A percentile compares a stretch with the other conserved stretches of the same genome.
These are phyloP conservation scores for Loxodes magnus DNA, from an alignment of 73 alveolate genomes.

Conservation along the genomic window DNA sequence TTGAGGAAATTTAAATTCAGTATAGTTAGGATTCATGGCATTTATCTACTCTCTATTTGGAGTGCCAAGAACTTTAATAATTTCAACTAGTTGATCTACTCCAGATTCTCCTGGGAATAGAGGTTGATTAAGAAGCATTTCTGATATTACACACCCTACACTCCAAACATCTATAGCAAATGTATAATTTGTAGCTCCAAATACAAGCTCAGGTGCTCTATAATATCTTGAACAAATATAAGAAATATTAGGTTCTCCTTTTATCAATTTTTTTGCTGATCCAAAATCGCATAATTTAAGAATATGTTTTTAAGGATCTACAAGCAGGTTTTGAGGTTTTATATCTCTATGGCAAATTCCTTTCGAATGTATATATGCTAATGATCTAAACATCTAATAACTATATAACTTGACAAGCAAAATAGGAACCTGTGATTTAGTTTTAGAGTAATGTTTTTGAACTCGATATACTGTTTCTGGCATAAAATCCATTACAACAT, in stretches of 20 bases:
- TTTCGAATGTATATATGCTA: slow-evolving; percentile 75
- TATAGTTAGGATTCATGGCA: slow-evolving; percentile 78
- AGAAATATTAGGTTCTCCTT: slow-evolving; percentile 91
- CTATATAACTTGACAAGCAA: slow-evolving; percentile 83
- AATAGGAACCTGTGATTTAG: slow-evolving; percentile 72
- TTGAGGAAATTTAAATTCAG: slow-evolving; percentile 74
- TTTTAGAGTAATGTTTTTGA: slow-evolving; percentile 70
- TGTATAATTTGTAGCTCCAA: slow-evolving; percentile 85
- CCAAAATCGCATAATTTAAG: slow-evolving; percentile 88
- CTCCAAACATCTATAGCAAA: slow-evolving; percentile 73
- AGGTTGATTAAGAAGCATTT: slow-evolving; percentile 68
- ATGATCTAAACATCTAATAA: slow-evolving; percentile 37
- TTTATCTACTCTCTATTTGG: slow-evolving; percentile 63
- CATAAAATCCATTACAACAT: slow-evolving; percentile 69
- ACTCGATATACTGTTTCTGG: slow-evolving; percentile 66
- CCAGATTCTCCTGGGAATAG: slow-evolving; percentile 62
- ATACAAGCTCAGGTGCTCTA: slow-evolving; percentile 93
- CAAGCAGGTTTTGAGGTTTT: slow-evolving; percentile 69
- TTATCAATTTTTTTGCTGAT: slow-evolving; percentile 74
- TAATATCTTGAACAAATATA: slow-evolving; percentile 78
- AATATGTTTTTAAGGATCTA: slow-evolving; percentile 36
- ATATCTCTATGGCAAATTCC: slow-evolving; percentile 81
- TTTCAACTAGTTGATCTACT: slow-evolving; percentile 74
- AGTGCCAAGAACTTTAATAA: slow-evolving; percentile 71
- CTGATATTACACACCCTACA: slow-evolving; percentile 89